Conservation (phyloP, 345 rosid species). For the Eucalyptus sp. region DNA sequence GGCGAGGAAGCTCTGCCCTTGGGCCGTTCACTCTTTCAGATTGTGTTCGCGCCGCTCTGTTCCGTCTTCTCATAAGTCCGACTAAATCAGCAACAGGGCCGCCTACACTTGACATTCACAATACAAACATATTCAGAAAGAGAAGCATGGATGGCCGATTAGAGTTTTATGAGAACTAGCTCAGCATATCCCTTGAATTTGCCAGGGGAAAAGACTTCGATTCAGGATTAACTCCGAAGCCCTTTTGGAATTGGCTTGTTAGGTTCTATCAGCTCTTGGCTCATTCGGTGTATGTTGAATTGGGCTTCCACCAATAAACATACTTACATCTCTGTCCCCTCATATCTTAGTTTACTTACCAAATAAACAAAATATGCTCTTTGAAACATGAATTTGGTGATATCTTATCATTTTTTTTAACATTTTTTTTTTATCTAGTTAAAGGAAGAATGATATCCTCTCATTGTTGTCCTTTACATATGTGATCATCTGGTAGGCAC, state of each 20-base stretch:
- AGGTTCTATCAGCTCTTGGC: not conserved
- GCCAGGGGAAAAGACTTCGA: not conserved
- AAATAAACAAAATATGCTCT: not conserved
- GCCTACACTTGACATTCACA: not conserved
- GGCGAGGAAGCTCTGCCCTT: not conserved
- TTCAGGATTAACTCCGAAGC: not conserved
- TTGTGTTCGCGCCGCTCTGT: not conserved
- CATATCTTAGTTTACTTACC: not conserved
- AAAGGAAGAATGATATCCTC: not conserved
- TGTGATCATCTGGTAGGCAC: not conserved
- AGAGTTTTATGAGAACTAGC: not conserved
- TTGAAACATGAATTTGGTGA: not conserved
- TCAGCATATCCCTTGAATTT: not conserved
- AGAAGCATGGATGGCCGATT: not conserved
- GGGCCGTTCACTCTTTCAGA: not conserved
- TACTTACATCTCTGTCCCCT: not conserved
- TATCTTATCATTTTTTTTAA: not conserved
- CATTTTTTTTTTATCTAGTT: not conserved
- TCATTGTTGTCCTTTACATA: not conserved
- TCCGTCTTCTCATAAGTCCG: not conserved
- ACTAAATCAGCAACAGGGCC: not conserved
- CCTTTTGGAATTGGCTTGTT: not conserved
- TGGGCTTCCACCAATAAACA: not conserved
- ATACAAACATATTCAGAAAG: not conserved
- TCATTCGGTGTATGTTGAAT: not conserved